Percentiles rank a stretch among this genome's conserved stretches.
Conservation (phyloP, 345 rosid species). For the Noccaea bulbosa region DNA sequence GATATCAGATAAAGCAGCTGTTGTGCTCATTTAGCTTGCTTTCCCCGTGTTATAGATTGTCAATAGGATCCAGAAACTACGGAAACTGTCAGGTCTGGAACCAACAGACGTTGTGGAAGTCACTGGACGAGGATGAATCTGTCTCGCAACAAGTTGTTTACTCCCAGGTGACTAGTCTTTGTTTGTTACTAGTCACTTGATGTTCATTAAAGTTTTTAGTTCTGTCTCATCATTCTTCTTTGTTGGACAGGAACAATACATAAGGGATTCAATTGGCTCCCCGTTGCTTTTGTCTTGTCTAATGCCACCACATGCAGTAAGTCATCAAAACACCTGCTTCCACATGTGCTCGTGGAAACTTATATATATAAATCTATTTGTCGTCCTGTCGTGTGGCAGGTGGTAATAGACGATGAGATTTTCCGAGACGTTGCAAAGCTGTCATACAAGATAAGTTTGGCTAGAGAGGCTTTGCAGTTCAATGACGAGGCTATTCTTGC, state of each 20-base stretch:
- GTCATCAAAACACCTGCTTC: constrained; percentile 38
- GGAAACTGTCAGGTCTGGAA: constrained; percentile 82
- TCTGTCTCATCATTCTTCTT: background rate
- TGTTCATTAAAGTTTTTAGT: too few species aligned
- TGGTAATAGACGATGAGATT: constrained; percentile 68
- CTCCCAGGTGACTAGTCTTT: constrained; percentile 64
- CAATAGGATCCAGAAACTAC: constrained; percentile 86
- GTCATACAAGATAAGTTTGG: constrained; percentile 65
- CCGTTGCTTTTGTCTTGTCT: constrained; percentile 63
- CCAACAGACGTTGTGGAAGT: constrained; percentile 92
- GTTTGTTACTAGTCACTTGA: background rate
- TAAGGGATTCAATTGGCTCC: constrained; percentile 84
- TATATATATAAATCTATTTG: background rate
- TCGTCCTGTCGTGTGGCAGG: constrained; percentile 49
- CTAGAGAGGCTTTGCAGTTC: constrained; percentile 63
- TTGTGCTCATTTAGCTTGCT: constrained; percentile 30
- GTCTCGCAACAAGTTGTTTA: constrained; percentile 57
- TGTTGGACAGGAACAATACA: constrained; percentile 63
- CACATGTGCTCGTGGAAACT: background rate
- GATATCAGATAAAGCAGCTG: too few species aligned
- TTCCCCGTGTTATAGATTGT: constrained; percentile 58
- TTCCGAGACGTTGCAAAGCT: constrained; percentile 57
- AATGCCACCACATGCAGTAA: constrained; percentile 77
- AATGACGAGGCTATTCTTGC: constrained; percentile 60
- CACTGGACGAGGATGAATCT: constrained; percentile 68